phyloP scores from a whole-genome alignment of 805 yeast species.

The Saccharomycopsis javanensis region DNA sequence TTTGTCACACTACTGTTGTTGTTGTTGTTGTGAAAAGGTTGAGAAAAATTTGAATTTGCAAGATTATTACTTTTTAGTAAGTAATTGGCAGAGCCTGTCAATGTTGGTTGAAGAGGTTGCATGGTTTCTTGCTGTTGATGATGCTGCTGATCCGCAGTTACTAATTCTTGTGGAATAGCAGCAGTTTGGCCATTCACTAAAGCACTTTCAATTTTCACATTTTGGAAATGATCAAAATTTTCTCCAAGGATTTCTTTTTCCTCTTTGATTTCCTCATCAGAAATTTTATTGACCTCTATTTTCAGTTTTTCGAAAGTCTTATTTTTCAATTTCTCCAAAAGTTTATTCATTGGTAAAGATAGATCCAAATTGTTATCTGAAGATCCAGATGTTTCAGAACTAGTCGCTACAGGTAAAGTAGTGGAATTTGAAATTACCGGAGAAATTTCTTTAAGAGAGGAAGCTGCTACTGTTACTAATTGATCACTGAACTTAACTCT shows the following conservation, averaged over 20 bases:
- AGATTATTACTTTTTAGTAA: conserved; percentile 23
- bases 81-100: conserved; percentile 34
- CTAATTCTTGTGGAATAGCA: conserved; percentile 31
- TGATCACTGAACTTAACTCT: conserved; percentile 69
- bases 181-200: conserved; percentile 63
- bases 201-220: conserved; percentile 68
- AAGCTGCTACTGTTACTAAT: conserved; percentile 34
- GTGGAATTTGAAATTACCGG: not conserved
- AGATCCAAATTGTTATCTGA: conserved; percentile 35
- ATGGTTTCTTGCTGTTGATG: conserved; percentile 22
- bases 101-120: conserved; percentile 31
- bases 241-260: conserved; percentile 67
- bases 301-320: conserved; percentile 23
- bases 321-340: conserved; percentile 38
- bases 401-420: not conserved
- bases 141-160: conserved; percentile 21
- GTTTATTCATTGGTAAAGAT: conserved; percentile 70
- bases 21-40: not conserved
- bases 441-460: conserved; percentile 8
- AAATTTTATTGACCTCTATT: conserved; percentile 17
- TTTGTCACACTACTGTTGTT: not conserved
- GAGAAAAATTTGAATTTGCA: not conserved
- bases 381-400: not conserved
- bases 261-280: conserved; percentile 46
- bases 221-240: conserved; percentile 62